phyloP scores from a whole-genome alignment of 495 filamentous ascomycete genomes.

The Saxophila tyrrhenica region DNA sequence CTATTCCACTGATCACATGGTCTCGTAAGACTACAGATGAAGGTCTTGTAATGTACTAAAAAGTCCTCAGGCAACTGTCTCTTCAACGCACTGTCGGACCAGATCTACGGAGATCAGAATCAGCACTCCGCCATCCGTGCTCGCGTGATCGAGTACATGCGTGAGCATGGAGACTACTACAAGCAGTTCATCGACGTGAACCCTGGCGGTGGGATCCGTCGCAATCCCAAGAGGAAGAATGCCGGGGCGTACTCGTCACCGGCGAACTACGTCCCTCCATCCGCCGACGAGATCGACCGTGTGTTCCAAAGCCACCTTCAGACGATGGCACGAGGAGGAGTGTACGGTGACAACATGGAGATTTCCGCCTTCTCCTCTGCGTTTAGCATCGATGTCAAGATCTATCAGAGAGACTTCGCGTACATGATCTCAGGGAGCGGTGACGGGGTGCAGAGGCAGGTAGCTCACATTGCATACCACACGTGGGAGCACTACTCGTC shows the following conservation, averaged over 20 bases:
- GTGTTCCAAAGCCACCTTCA: slow-evolving; percentile 52
- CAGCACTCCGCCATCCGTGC: slow-evolving; percentile 49
- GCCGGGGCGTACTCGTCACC: slow-evolving; percentile 36
- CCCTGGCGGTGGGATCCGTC: slow-evolving; percentile 46
- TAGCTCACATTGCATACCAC: slow-evolving; percentile 60
- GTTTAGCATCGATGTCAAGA: slow-evolving; percentile 51
- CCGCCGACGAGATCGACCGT: slow-evolving; percentile 46
- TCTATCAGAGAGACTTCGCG: slow-evolving; percentile 42
- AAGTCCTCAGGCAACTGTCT: slow-evolving; percentile 59
- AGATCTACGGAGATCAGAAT: slow-evolving; percentile 54
- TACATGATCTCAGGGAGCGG: slow-evolving; percentile 26
- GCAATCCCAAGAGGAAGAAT: slow-evolving; percentile 52
- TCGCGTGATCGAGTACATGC: slow-evolving; percentile 52
- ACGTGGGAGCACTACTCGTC: slow-evolving; percentile 74
- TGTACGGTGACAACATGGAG: slow-evolving; percentile 63
- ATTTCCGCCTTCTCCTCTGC: slow-evolving; percentile 56
- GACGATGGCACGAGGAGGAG: slow-evolving; percentile 49
- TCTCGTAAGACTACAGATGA: too few species aligned
- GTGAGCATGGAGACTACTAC: slow-evolving; percentile 47
- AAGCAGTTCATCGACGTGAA: slow-evolving; percentile 53
- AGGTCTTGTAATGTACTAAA: too few species aligned
- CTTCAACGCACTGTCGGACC: slow-evolving; percentile 67
- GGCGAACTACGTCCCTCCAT: slow-evolving; percentile 29
- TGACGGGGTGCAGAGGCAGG: slow-evolving; percentile 31
- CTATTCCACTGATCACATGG: too few species aligned